Percentiles rank a stretch among this genome's conserved stretches.
phyloP scores from a whole-genome alignment of 176 grass and related monocot species.

The Neostapfia colusana region DNA sequence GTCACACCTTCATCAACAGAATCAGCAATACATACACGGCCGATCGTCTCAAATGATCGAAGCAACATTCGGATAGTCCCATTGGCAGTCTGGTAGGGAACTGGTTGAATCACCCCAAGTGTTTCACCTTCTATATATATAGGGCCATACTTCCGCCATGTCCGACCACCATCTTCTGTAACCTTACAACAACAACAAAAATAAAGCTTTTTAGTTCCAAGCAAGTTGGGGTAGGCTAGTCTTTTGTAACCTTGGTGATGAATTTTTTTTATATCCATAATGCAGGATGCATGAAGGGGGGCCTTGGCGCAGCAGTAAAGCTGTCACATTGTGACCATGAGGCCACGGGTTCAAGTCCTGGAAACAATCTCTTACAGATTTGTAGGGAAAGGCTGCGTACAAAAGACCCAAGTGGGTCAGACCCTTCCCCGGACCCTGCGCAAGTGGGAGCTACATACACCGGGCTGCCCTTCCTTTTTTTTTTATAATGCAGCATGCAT shows the following conservation, averaged over 20 bases:
- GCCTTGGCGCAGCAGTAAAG: too few species aligned
- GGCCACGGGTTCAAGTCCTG: too few species aligned
- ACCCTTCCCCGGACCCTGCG: too few species aligned
- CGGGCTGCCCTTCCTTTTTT: too few species aligned
- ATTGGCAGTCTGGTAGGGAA: constrained; percentile 67
- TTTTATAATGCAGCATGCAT: constrained; percentile 14
- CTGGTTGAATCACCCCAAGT: constrained; percentile 91
- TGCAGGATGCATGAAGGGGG: too few species aligned
- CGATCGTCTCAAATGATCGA: constrained; percentile 70
- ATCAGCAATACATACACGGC: constrained; percentile 63
- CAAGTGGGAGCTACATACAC: too few species aligned
- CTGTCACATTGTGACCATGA: too few species aligned
- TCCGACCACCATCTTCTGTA: constrained; percentile 61
- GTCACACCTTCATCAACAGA: constrained; percentile 61
- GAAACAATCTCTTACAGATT: too few species aligned
- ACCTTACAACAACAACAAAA: constrained; percentile 48
- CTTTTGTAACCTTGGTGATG: constrained; percentile 65
- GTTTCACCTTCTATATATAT: constrained; percentile 76
- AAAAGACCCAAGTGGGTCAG: too few species aligned
- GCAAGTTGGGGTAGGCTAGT: not conserved
- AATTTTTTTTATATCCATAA: not conserved
- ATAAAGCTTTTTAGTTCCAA: too few species aligned
- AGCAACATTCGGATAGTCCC: constrained; percentile 72
- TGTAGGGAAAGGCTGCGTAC: too few species aligned
- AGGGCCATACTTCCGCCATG: constrained; percentile 87